Percentiles rank a stretch among this genome's conserved stretches.
These are phyloP conservation scores for Dothiorella sarmentorum DNA, from an alignment of 2,329 filamentous ascomycete species.

Conservation along the genomic window DNA sequence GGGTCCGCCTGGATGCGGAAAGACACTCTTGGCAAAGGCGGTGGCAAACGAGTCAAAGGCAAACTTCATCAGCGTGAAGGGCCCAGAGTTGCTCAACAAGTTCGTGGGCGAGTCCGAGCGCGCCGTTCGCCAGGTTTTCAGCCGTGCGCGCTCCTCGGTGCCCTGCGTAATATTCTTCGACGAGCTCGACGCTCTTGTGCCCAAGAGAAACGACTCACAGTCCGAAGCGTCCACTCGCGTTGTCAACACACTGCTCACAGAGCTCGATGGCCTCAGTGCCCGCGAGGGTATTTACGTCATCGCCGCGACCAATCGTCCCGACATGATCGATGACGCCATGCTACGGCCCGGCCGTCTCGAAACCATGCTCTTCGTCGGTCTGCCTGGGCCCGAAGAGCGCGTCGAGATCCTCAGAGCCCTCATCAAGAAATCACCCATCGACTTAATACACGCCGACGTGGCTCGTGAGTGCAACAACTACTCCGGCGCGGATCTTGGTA, in stretches of 20 bases:
- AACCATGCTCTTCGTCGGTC: slow-evolving; percentile 81
- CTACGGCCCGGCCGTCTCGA: slow-evolving; percentile 86
- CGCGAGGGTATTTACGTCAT: slow-evolving; percentile 89
- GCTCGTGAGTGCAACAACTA: slow-evolving; percentile 75
- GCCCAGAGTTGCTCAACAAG: slow-evolving; percentile 89
- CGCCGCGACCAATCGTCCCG: slow-evolving; percentile 89
- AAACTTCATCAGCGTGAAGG: slow-evolving; percentile 98
- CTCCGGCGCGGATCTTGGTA: slow-evolving; percentile 65
- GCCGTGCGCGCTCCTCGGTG: slow-evolving; percentile 76
- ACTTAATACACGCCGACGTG: slow-evolving; percentile 58
- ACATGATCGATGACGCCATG: slow-evolving; percentile 96
- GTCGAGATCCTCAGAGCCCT: slow-evolving; percentile 79
- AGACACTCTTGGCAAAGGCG: slow-evolving; percentile 92
- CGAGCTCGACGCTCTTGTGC: slow-evolving; percentile 89
- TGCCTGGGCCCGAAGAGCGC: slow-evolving; percentile 74
- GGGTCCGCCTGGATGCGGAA: slow-evolving; percentile 95
- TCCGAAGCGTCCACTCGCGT: slow-evolving; percentile 84
- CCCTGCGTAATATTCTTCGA: slow-evolving; percentile 98
- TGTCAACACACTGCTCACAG: slow-evolving; percentile 91
- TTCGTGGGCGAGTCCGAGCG: slow-evolving; percentile 96
- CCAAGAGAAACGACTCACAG: slow-evolving; percentile 70
- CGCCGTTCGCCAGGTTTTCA: slow-evolving; percentile 87
- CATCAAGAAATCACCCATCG: slow-evolving; percentile 51
- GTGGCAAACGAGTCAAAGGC: slow-evolving; percentile 93
- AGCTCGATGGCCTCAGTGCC: slow-evolving; percentile 80